These are phyloP conservation scores for Diaporthe aspalathi DNA, from an alignment of 2,329 filamentous ascomycete genomes.

Conservation along the genomic window DNA sequence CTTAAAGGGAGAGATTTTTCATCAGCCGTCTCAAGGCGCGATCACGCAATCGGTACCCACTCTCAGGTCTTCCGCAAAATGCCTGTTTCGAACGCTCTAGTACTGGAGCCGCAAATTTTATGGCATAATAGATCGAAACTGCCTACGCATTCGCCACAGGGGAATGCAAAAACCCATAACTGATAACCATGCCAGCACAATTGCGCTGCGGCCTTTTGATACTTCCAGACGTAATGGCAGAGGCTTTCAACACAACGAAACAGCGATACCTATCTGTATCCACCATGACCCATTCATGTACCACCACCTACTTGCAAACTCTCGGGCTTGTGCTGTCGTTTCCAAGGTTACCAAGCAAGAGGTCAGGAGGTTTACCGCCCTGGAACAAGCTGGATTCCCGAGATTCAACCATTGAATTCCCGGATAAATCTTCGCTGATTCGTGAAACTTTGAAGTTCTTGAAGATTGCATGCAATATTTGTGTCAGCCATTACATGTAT, in stretches of 20 bases:
- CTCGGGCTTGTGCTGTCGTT: fast-evolving
- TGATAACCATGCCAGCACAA: background rate
- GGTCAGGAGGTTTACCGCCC: background rate
- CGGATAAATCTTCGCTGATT: background rate
- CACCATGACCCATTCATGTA: background rate
- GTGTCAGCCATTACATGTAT: background rate
- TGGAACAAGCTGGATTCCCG: background rate
- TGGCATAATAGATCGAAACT: slow-evolving; percentile 17
- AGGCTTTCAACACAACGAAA: background rate
- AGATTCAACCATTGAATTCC: background rate
- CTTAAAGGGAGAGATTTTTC: slow-evolving; percentile 4
- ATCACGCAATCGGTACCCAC: slow-evolving; percentile 30
- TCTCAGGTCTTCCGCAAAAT: background rate
- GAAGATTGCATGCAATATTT: background rate
- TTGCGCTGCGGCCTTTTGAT: background rate
- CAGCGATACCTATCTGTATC: background rate
- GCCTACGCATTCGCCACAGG: slow-evolving; percentile 18
- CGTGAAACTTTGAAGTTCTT: no score
- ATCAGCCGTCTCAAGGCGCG: slow-evolving; percentile 7
- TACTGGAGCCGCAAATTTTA: slow-evolving; percentile 13
- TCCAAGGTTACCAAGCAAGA: no score
- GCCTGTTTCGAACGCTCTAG: slow-evolving; percentile 2
- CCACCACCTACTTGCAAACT: no score
- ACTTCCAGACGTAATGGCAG: background rate
- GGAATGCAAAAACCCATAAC: background rate